Conservation (phyloP, 495 filamentous ascomycete species). For the Neurospora tetraspora region DNA sequence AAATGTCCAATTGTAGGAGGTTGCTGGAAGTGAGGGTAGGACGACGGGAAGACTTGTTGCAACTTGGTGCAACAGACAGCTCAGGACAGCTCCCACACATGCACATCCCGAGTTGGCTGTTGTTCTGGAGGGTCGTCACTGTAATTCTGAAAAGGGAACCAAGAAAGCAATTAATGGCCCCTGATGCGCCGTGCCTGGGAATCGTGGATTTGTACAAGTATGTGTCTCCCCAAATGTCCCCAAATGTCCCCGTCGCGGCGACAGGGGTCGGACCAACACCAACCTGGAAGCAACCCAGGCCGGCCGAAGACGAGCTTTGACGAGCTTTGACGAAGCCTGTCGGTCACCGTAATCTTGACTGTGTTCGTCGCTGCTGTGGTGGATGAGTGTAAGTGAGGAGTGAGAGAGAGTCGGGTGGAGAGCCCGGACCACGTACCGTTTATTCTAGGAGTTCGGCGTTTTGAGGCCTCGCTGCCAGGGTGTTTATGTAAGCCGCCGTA, state of each 20-base stretch:
- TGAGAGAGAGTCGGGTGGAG: background rate
- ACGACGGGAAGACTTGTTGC: background rate
- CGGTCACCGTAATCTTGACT: background rate
- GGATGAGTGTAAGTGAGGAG: background rate
- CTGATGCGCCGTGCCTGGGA: background rate
- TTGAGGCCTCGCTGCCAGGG: background rate
- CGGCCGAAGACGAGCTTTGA: background rate
- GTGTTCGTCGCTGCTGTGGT: background rate
- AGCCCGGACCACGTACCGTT: background rate
- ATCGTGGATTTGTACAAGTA: background rate
- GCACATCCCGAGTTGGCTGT: background rate
- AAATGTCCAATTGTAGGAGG: background rate
- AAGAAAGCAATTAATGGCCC: background rate
- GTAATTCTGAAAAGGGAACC: background rate
- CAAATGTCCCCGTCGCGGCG: background rate
- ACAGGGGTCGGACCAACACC: background rate
- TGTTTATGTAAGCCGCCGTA: conserved; percentile 13
- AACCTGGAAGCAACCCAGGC: background rate
- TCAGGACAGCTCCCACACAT: background rate
- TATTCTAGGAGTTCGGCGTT: background rate
- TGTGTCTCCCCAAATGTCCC: background rate
- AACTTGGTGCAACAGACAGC: background rate
- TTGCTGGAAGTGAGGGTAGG: background rate
- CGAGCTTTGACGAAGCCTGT: background rate
- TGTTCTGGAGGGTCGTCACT: background rate